Evolutionary conservation across 257 asterid genomes (phyloP).

Genomic region (Jacaranda mimosifolia): DNA sequence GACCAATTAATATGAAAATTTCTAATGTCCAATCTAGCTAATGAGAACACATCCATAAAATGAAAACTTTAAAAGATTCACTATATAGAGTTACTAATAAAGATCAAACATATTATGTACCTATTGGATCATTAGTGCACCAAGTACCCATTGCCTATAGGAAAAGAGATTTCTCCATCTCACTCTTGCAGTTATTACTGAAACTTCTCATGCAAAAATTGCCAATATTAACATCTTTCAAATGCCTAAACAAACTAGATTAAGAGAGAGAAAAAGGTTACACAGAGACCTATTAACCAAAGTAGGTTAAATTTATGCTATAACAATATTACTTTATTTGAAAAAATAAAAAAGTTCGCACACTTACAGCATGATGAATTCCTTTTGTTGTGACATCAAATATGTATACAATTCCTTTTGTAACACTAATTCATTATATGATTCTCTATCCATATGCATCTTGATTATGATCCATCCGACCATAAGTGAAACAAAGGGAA

Average conservation of each 20-base stretch:
- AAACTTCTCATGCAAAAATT: conserved; percentile 73
- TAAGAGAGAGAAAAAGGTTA: conserved; percentile 9
- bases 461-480: conserved; percentile 94
- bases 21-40: too few species aligned
- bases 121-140: too few species aligned
- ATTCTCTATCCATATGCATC: conserved; percentile 95
- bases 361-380: conserved; percentile 88
- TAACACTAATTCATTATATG: conserved; percentile 93
- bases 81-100: too few species aligned
- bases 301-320: conserved; percentile 14
- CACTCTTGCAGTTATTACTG: too few species aligned
- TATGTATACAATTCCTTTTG: conserved; percentile 92
- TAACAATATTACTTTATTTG: not conserved
- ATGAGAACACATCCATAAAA: too few species aligned
- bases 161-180: too few species aligned
- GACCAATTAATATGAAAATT: too few species aligned
- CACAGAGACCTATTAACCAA: not conserved
- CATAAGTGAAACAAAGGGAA: conserved; percentile 88
- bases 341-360: not conserved
- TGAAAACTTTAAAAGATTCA: too few species aligned
- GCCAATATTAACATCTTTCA: conserved; percentile 90
- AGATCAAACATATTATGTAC: too few species aligned
- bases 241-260: conserved; percentile 65
- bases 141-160: too few species aligned
- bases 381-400: conserved; percentile 98